These are phyloP conservation scores for Sordaria brevicollis DNA, from an alignment of 495 filamentous ascomycete species.

Conservation along the genomic window DNA sequence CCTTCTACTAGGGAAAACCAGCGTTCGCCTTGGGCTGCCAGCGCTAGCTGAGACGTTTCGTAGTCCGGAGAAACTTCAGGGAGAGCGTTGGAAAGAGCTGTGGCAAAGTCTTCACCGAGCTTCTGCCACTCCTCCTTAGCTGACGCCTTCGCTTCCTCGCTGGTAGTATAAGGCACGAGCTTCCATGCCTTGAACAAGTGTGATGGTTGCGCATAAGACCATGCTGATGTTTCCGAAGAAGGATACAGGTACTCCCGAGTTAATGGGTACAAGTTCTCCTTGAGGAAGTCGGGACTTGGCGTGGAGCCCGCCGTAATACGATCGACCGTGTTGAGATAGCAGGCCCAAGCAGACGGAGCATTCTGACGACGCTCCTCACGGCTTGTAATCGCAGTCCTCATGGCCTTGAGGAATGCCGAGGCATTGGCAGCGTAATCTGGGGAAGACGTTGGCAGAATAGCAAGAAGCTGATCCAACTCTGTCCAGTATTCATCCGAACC, in stretches of 20 bases:
- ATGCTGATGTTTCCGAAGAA: constrained; percentile 20
- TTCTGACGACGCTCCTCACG: constrained; percentile 66
- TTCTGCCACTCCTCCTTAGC: constrained; percentile 37
- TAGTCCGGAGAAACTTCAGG: constrained; percentile 73
- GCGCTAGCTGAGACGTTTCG: constrained; percentile 52
- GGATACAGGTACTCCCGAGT: constrained; percentile 30
- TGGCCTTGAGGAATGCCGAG: constrained; percentile 47
- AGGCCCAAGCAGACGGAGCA: constrained; percentile 54
- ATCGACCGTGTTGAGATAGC: constrained; percentile 53
- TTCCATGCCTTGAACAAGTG: constrained; percentile 22
- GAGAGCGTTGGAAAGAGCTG: constrained; percentile 55
- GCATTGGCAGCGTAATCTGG: constrained; percentile 38
- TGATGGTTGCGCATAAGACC: constrained; percentile 22
- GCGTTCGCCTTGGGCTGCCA: constrained; percentile 49
- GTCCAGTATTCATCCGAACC: constrained; percentile 62
- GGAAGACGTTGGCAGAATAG: constrained; percentile 43
- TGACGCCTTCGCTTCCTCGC: constrained; percentile 4
- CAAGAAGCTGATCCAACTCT: constrained; percentile 49
- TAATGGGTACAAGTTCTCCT: constrained; percentile 30
- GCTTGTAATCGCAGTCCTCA: constrained; percentile 56
- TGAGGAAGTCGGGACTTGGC: constrained; percentile 28
- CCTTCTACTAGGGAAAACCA: constrained; percentile 50
- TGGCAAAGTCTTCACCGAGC: constrained; percentile 43
- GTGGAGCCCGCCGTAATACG: constrained; percentile 36
- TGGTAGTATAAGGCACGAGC: constrained; percentile 13